phyloP scores from a whole-genome alignment of 768 basidiomycete species.

The Pleurotus cornucopiae region DNA sequence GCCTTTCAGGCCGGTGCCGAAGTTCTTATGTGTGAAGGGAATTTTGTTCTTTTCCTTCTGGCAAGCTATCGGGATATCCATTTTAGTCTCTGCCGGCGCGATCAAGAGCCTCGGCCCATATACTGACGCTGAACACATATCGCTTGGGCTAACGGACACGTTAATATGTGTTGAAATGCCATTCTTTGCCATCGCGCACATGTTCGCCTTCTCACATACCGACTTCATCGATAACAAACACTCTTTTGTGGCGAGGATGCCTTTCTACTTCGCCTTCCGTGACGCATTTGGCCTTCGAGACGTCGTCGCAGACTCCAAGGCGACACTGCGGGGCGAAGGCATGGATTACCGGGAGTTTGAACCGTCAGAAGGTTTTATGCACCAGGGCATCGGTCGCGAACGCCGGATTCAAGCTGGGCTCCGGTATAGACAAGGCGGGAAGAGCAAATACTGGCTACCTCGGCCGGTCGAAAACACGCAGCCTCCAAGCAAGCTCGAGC shows the following conservation, averaged over 20 bases:
- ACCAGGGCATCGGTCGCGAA: slow-evolving; percentile 84
- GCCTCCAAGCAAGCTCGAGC: slow-evolving; percentile 34
- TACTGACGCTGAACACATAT: slow-evolving; percentile 84
- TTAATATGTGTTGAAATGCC: slow-evolving; percentile 98
- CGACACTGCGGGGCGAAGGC: slow-evolving; percentile 81
- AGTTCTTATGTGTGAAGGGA: slow-evolving; percentile 98
- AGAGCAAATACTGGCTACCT: slow-evolving; percentile 94
- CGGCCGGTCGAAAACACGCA: slow-evolving; percentile 42
- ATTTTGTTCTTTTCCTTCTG: slow-evolving; percentile 99
- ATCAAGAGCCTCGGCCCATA: slow-evolving; percentile 84
- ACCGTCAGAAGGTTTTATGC: slow-evolving; percentile 90
- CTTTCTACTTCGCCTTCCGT: slow-evolving; percentile 77
- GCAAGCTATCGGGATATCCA: slow-evolving; percentile 85
- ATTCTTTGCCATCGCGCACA: slow-evolving; percentile 90
- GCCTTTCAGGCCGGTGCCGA: slow-evolving; percentile 90
- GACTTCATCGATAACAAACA: slow-evolving; percentile 69
- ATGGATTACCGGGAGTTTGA: slow-evolving; percentile 97
- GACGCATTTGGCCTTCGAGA: slow-evolving; percentile 88
- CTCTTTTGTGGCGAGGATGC: slow-evolving; percentile 82
- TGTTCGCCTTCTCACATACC: slow-evolving; percentile 88
- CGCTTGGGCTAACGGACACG: slow-evolving; percentile 83
- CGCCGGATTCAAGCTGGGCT: slow-evolving; percentile 87
- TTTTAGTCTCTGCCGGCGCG: slow-evolving; percentile 77
- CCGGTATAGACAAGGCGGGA: slow-evolving; percentile 87
- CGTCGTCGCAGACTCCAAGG: slow-evolving; percentile 79